A percentile compares a stretch with the other conserved stretches of the same genome.
These are phyloP conservation scores for Penicillium nordicum DNA, from an alignment of 2,329 filamentous ascomycete species.

Conservation along the genomic window DNA sequence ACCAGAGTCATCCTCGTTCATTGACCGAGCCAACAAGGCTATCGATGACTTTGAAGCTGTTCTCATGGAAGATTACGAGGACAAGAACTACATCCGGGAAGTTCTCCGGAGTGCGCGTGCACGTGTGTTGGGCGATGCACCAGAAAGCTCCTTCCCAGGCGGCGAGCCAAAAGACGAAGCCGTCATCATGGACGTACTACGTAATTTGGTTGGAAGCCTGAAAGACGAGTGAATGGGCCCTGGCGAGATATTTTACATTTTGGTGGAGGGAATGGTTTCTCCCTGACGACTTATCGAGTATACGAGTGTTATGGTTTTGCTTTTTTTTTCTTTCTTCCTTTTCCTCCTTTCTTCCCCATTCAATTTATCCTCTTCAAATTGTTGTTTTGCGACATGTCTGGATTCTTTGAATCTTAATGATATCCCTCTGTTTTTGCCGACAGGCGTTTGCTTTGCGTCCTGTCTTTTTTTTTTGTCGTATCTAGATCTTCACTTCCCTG, in stretches of 20 bases:
- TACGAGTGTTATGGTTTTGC: slow-evolving; percentile 24
- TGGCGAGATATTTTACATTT: background rate
- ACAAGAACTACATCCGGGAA: slow-evolving; percentile 45
- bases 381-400: slow-evolving; percentile 16
- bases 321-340: background rate
- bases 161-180: slow-evolving; percentile 45
- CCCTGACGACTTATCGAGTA: slow-evolving; percentile 28
- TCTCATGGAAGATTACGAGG: slow-evolving; percentile 45
- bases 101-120: slow-evolving; percentile 44
- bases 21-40: slow-evolving; percentile 42
- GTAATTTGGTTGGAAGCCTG: slow-evolving; percentile 40
- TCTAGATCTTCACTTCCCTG: slow-evolving; percentile 5
- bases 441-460: slow-evolving; percentile 12
- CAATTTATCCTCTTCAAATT: slow-evolving; percentile 6
- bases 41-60: slow-evolving; percentile 46
- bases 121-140: slow-evolving; percentile 38
- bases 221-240: slow-evolving; percentile 30
- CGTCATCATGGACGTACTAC: slow-evolving; percentile 41
- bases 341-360: background rate
- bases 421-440: slow-evolving; percentile 27
- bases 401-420: slow-evolving; percentile 29
- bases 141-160: slow-evolving; percentile 43
- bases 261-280: slow-evolving; percentile 12
- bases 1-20: slow-evolving; percentile 37
- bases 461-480: slow-evolving; percentile 13